A percentile compares a stretch with the other conserved stretches of the same genome.
phyloP scores from a whole-genome alignment of 768 basidiomycete species.

The Pleurotus platypus region DNA sequence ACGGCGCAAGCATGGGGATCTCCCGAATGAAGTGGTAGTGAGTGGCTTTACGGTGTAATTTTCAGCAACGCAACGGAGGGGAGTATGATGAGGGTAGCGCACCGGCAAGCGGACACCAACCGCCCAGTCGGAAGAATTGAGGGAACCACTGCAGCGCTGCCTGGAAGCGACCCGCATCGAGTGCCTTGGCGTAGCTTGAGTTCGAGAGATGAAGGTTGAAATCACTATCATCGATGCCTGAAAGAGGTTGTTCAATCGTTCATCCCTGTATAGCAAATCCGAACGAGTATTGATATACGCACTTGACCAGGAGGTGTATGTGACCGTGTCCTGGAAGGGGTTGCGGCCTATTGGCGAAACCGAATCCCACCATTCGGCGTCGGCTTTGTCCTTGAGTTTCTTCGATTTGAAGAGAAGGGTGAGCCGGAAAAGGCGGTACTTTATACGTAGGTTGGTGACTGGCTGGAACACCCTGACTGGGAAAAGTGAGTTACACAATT shows the following conservation, averaged over 20 bases:
- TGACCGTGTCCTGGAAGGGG: conserved; percentile 44
- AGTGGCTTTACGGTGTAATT: conserved; percentile 37
- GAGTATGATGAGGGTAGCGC: too few relatives aligned
- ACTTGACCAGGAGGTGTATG: conserved; percentile 56
- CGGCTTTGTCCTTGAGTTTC: conserved; percentile 24
- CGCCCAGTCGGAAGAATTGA: conserved; percentile 52
- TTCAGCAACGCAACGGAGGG: background rate
- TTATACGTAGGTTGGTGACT: conserved; percentile 30
- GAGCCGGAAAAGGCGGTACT: conserved; percentile 27
- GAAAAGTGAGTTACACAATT: background rate
- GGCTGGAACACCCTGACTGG: conserved; percentile 52
- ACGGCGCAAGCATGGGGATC: conserved; percentile 58
- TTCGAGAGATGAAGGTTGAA: conserved; percentile 77
- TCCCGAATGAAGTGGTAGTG: conserved; percentile 70
- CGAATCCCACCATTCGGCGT: conserved; percentile 42
- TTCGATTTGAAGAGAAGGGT: conserved; percentile 35
- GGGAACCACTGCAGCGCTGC: conserved; percentile 50
- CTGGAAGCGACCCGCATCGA: conserved; percentile 48
- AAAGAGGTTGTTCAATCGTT: background rate
- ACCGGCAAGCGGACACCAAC: conserved; percentile 53
- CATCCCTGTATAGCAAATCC: too few relatives aligned
- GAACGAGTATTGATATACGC: conserved; percentile 19
- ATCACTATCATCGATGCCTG: conserved; percentile 71
- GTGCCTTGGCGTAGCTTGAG: conserved; percentile 72
- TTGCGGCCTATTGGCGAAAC: conserved; percentile 51